Base-by-base conservation (phyloP, 352 stramenopile genomes). In the Globisporangium lucens region DNA sequence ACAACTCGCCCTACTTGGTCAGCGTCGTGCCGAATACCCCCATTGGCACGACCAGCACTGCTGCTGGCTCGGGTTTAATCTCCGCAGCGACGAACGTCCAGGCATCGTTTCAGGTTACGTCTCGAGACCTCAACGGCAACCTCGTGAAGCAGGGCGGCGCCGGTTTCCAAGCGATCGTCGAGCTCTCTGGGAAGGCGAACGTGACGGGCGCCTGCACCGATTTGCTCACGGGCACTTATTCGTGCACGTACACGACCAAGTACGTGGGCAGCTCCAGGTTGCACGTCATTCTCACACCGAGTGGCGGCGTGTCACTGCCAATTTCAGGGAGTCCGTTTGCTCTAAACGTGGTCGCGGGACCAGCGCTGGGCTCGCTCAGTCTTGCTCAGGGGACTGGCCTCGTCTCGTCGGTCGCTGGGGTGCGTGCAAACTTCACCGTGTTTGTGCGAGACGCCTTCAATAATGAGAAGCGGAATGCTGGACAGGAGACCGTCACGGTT, bases 381-480 rank as follows among this genome's bases (percentile, higher is more conserved):
- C 64, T 81, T 12, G 85, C 77, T 0, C 46, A 70, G 10, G 83
- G 83, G 1, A 67, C 53, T 0, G 85, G 77, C 0, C 67, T 93
- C 3, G 75, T 83, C n/a, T 80, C 79, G 1, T 76, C 79, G 6
- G 73, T 91, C 43, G 85, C 82, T 29, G 85, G 85, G 4, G 65
- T 75, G 13, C 63, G 61, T 15, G 76, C 75, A 12, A 81, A 66
- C 41, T 90, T 90, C 52, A 86, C 72, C 4, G 63, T 92, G 2
- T 69, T 68, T 13, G 79, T 94, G 17, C 75, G 75, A 46, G 85
- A 91, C 65, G 56, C 75, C 1, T 90, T 86, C 47, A 75, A 72
- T 41, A 91, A 91, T 63, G 59, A 75, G 38, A 92, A 94, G 63
- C 20, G 70, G 24, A 89, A 90, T n/a, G 75, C 83, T 20, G 83